Evolutionary conservation across 257 asterid species (phyloP).

Genomic region (Penstemon davidsonii): DNA sequence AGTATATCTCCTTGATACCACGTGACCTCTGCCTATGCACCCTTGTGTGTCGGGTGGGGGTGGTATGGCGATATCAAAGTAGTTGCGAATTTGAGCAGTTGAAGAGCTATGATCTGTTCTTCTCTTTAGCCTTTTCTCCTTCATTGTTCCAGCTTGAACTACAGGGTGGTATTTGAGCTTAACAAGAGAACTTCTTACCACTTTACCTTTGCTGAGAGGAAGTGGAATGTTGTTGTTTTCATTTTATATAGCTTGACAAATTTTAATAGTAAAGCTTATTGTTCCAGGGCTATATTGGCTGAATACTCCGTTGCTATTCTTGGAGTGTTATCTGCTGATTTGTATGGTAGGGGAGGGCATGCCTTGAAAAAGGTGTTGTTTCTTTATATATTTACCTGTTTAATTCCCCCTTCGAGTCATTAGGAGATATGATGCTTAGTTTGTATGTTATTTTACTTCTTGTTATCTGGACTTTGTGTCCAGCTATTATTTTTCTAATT

Average conservation of each 20-base stretch:
- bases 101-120: not conserved
- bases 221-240: constrained; percentile 11
- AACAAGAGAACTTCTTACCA: not conserved
- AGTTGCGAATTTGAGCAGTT: not conserved
- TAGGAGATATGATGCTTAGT: too few relatives aligned
- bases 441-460: too few relatives aligned
- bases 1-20: not conserved
- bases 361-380: too few relatives aligned
- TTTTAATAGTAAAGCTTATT: constrained; percentile 24
- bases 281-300: constrained; percentile 15
- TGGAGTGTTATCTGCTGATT: too few relatives aligned
- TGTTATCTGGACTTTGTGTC: too few relatives aligned
- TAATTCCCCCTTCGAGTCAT: too few relatives aligned
- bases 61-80: constrained; percentile 8
- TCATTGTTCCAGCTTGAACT: constrained; percentile 3
- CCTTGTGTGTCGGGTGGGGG: not conserved
- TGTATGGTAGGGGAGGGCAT: too few relatives aligned
- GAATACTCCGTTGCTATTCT: too few relatives aligned
- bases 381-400: too few relatives aligned
- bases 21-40: not conserved
- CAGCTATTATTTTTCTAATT: too few relatives aligned
- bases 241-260: constrained; percentile 15
- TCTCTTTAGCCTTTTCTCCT: not conserved
- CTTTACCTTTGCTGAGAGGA: not conserved
- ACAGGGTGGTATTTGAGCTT: not conserved